Evolutionary conservation across 1,284 basidiomycete species (phyloP).

Genomic region (Coriolopsis trogii): DNA sequence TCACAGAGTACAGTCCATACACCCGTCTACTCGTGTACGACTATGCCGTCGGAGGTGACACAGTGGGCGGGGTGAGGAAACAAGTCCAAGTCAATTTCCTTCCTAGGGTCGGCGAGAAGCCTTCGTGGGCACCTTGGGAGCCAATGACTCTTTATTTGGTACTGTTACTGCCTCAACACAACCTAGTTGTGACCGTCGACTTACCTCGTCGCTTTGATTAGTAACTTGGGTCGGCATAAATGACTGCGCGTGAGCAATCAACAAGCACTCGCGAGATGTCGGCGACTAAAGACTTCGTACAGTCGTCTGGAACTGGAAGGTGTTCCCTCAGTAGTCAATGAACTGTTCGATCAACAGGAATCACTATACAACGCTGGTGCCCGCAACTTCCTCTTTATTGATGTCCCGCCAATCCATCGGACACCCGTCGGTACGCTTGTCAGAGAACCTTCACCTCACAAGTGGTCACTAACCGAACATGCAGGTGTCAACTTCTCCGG

Average conservation of each 20-base stretch:
- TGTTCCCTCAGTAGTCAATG: conserved; percentile 24
- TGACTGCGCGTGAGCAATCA: conserved; percentile 53
- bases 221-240: conserved; percentile 71
- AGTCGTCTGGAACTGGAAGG: conserved; percentile 4
- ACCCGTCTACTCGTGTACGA: conserved; percentile 49
- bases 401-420: conserved; percentile 60
- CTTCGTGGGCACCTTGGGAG: conserved; percentile 45
- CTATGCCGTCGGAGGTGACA: conserved; percentile 52
- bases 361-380: conserved; percentile 52
- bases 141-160: conserved; percentile 51
- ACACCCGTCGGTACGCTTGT: conserved; percentile 47
- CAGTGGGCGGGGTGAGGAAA: conserved; percentile 39
- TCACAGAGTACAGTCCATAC: conserved; percentile 44
- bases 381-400: conserved; percentile 65
- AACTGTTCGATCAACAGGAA: conserved; percentile 48
- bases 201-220: conserved; percentile 25
- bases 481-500: conserved; percentile 12
- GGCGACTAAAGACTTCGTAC: background rate
- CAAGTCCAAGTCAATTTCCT: conserved; percentile 46
- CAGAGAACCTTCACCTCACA: too few species aligned
- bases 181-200: too few species aligned
- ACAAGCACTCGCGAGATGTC: background rate
- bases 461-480: background rate
- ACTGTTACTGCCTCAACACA: conserved; percentile 1
- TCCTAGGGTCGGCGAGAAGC: conserved; percentile 39